Conservation (phyloP, 345 rosid genomes). For the Toxicodendron radicans region DNA sequence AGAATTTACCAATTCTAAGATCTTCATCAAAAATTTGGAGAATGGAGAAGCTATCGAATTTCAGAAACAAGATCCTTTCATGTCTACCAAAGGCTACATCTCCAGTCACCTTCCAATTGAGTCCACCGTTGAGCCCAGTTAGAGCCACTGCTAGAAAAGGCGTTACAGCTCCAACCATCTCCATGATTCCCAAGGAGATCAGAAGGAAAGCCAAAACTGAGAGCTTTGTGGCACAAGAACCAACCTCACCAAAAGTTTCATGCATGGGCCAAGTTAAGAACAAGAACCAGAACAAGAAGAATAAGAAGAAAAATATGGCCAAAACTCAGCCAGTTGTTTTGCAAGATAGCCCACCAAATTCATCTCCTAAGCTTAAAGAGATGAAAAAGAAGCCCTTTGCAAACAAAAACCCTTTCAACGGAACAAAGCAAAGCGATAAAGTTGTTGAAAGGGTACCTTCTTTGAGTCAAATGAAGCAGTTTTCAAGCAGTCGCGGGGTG, state of each 20-base stretch:
- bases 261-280: slow-evolving; percentile 43
- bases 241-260: slow-evolving; percentile 40
- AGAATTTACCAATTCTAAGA: neutral
- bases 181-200: slow-evolving; percentile 38
- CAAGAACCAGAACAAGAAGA: too few relatives aligned
- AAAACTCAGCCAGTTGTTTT: slow-evolving; percentile 4
- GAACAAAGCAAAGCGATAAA: neutral
- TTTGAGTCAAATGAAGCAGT: slow-evolving; percentile 22
- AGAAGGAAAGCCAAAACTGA: slow-evolving; percentile 27
- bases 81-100: slow-evolving; percentile 28
- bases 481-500: slow-evolving; percentile 28
- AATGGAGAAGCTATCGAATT: slow-evolving; percentile 19
- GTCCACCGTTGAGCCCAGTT: slow-evolving; percentile 37
- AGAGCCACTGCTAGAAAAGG: slow-evolving; percentile 15
- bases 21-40: neutral
- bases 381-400: slow-evolving; percentile 1
- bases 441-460: slow-evolving; percentile 12
- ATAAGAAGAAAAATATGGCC: slow-evolving; percentile 13
- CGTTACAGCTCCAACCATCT: neutral
- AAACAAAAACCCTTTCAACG: neutral
- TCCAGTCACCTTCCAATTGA: slow-evolving; percentile 20
- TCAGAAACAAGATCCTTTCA: slow-evolving; percentile 11
- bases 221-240: slow-evolving; percentile 43
- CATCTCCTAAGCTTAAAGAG: slow-evolving; percentile 12
- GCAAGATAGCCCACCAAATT: neutral